Evolutionary conservation across 148 eudicot species (phyloP).

Genomic region (Rhododendron ovatum): DNA sequence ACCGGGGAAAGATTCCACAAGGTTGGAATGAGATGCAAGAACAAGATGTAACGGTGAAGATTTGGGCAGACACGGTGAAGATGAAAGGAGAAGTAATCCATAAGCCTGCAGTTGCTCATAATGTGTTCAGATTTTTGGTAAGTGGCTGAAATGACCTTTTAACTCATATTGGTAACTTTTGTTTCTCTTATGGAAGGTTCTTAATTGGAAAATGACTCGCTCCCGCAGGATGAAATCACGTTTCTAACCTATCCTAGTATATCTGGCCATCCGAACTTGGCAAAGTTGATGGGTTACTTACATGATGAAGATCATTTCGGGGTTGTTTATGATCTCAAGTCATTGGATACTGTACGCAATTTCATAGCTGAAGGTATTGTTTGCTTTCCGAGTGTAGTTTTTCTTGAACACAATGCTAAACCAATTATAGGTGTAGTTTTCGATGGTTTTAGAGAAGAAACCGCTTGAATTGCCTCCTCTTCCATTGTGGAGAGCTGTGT

Average conservation of each 20-base stretch:
- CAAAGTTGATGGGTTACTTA: constrained; percentile 10
- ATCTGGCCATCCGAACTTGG: not conserved
- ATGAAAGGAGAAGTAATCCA: not conserved
- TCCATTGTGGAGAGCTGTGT: no score
- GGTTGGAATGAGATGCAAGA: not conserved
- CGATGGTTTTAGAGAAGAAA: no score
- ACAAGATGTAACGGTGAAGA: constrained; percentile 9
- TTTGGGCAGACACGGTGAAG: not conserved
- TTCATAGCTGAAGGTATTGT: constrained; percentile 7
- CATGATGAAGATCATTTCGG: not conserved
- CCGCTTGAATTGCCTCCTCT: no score
- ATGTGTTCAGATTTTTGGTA: not conserved
- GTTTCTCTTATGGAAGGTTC: not conserved
- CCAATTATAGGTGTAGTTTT: no score
- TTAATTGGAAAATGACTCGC: not conserved
- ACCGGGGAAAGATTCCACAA: not conserved
- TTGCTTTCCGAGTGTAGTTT: not conserved
- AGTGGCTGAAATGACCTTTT: not conserved
- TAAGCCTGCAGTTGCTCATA: not conserved
- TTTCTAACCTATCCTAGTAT: not conserved
- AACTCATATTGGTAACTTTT: not conserved
- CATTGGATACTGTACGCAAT: not conserved
- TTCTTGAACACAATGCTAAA: no score
- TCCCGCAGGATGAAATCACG: not conserved
- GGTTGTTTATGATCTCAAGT: constrained; percentile 9